Percentiles rank a stretch among this genome's conserved stretches.
Conservation (phyloP, 2,329 filamentous ascomycete genomes). For the Claviceps cyperi region DNA sequence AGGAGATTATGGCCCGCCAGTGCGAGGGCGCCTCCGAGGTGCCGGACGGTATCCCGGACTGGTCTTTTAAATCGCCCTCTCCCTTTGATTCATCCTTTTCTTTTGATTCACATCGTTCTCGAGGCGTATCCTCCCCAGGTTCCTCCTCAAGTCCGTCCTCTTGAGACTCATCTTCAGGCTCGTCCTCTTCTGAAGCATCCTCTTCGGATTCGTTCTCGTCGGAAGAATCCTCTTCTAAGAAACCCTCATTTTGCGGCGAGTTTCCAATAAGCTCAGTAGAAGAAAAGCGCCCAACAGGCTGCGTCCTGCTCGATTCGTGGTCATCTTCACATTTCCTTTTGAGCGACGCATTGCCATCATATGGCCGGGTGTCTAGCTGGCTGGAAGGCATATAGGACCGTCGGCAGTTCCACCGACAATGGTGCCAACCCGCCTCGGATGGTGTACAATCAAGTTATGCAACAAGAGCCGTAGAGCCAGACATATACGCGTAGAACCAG, state of each 20-base stretch:
- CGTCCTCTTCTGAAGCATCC: background rate
- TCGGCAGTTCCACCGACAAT: background rate
- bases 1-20: conserved; percentile 4
- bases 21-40: background rate
- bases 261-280: background rate
- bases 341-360: background rate
- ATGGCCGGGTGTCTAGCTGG: background rate
- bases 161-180: no score
- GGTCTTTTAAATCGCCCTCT: background rate
- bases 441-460: background rate
- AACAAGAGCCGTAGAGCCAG: no score
- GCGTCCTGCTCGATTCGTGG: background rate
- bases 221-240: background rate
- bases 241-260: background rate
- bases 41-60: background rate
- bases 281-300: background rate
- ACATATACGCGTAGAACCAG: background rate
- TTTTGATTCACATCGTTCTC: no score
- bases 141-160: no score
- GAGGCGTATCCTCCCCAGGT: no score
- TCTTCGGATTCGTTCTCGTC: background rate
- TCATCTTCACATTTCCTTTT: background rate
- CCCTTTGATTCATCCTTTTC: background rate
- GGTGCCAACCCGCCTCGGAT: background rate
- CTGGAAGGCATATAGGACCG: background rate